phyloP scores from a whole-genome alignment of 257 asterid species.

The Solanum sejunctum region DNA sequence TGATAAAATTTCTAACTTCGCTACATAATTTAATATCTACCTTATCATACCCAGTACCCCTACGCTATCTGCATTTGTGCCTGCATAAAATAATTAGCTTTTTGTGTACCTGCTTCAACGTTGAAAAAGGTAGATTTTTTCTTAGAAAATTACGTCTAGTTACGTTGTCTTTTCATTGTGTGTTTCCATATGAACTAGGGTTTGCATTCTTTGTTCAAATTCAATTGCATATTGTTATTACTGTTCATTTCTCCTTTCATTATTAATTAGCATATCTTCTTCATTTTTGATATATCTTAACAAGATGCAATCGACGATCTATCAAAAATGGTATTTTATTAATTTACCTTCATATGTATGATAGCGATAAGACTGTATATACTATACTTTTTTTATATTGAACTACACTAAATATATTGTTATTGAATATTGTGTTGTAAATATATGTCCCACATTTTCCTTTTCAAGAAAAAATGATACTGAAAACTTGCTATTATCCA shows the following conservation, averaged over 20 bases:
- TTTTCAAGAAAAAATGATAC: neutral
- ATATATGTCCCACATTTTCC: neutral
- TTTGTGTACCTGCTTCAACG: neutral
- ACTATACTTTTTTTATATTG: no score
- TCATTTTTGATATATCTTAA: no score
- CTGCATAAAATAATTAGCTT: neutral
- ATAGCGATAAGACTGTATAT: no score
- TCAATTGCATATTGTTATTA: neutral
- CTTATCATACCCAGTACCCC: no score
- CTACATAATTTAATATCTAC: no score
- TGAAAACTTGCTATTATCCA: neutral
- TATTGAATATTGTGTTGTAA: neutral
- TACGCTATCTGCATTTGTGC: neutral
- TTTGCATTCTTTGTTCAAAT: neutral
- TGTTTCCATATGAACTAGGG: neutral
- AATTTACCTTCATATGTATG: no score
- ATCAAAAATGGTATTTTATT: no score
- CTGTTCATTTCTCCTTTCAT: neutral
- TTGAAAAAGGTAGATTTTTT: neutral
- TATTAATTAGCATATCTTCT: no score
- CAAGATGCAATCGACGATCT: no score
- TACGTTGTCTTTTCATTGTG: neutral
- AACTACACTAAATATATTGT: no score
- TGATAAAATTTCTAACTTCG: no score
- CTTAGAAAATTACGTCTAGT: neutral